These are phyloP conservation scores for Nicotiana otophora DNA, from an alignment of 257 asterid species.

Conservation along the genomic window DNA sequence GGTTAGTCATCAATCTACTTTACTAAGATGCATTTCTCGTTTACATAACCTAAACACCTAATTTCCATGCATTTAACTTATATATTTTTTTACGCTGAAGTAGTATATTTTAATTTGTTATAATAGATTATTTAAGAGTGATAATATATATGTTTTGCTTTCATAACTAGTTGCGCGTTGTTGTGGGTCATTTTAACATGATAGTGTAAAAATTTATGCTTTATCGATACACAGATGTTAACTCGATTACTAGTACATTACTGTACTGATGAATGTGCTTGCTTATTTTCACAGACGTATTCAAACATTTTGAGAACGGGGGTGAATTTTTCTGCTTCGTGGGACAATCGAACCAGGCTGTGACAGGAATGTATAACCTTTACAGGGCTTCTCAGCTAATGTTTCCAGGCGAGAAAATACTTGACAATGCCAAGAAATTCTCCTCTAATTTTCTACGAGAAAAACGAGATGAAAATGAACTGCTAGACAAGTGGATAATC, in stretches of 20 bases:
- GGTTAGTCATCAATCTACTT: constrained; percentile 28
- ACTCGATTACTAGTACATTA: too few species aligned
- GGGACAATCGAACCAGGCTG: constrained; percentile 87
- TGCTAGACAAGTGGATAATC: constrained; percentile 86
- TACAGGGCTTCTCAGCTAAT: constrained; percentile 72
- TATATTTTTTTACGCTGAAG: too few species aligned
- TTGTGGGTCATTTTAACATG: too few species aligned
- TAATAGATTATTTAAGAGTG: background rate
- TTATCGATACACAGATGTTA: background rate
- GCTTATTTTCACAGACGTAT: constrained; percentile 44
- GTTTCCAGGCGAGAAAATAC: constrained; percentile 60
- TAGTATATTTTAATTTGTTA: background rate
- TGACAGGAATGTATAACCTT: constrained; percentile 81
- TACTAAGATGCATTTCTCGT: background rate
- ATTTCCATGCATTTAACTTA: background rate
- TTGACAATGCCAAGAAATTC: constrained; percentile 38
- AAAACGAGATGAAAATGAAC: constrained; percentile 46
- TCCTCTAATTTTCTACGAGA: constrained; percentile 40
- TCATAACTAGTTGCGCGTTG: too few species aligned
- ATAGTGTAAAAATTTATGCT: background rate
- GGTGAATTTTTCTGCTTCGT: constrained; percentile 74
- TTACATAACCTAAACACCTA: background rate
- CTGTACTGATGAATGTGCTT: background rate
- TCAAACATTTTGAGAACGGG: constrained; percentile 50
- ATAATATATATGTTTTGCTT: too few species aligned